Evolutionary conservation across 805 yeast genomes (phyloP).

Genomic region (Yarrowia porcina): DNA sequence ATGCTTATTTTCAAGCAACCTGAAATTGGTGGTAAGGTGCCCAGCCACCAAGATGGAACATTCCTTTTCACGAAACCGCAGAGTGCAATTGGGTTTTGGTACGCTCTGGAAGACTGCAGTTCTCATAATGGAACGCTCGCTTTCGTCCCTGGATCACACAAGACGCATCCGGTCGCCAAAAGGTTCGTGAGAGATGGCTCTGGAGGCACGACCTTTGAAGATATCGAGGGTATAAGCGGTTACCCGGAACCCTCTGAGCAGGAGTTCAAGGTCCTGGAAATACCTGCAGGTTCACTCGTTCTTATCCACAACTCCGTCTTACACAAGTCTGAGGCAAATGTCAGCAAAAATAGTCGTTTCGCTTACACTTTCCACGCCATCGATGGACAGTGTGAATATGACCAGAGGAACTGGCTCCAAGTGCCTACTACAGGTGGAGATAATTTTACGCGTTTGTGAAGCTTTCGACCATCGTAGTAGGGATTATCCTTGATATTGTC

Average conservation of each 20-base stretch:
- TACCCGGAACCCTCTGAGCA: conserved; percentile 40
- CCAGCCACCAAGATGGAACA: conserved; percentile 72
- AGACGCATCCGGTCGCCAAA: conserved; percentile 51
- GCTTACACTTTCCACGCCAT: conserved; percentile 80
- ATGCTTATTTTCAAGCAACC: conserved; percentile 82
- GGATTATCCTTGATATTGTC: too few species aligned
- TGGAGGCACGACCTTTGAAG: conserved; percentile 55
- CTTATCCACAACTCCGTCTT: conserved; percentile 64
- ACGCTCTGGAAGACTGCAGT: conserved; percentile 73
- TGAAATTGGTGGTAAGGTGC: conserved; percentile 67
- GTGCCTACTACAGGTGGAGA: conserved; percentile 68
- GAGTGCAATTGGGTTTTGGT: conserved; percentile 76
- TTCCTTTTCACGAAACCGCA: conserved; percentile 71
- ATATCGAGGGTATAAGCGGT: conserved; percentile 37
- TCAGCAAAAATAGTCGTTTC: conserved; percentile 54
- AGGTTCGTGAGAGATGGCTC: conserved; percentile 53
- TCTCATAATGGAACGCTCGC: conserved; percentile 63
- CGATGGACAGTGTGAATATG: conserved; percentile 63
- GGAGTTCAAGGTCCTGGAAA: conserved; percentile 52
- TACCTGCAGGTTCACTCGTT: conserved; percentile 69
- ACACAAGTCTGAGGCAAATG: conserved; percentile 66
- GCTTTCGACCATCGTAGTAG: too few species aligned
- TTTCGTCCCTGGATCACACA: conserved; percentile 70
- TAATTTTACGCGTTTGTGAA: conserved; percentile 46
- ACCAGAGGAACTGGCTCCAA: conserved; percentile 70